Evolutionary conservation across 306 rosid species (phyloP).

Genomic region (Mucuna pruriens): DNA sequence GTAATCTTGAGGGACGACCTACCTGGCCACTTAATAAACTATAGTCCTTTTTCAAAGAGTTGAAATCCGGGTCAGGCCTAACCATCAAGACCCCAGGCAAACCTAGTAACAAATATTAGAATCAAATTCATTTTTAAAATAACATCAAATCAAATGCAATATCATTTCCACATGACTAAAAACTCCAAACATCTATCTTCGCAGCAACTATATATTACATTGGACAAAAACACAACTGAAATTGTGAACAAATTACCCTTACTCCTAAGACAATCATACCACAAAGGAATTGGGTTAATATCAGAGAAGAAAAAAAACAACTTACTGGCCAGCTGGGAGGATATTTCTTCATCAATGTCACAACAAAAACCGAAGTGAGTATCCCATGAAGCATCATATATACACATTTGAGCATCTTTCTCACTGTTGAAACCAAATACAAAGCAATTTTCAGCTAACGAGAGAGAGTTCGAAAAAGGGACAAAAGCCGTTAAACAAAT

Average conservation of each 20-base stretch:
- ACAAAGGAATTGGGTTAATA: constrained; percentile 29
- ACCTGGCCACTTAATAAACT: constrained; percentile 45
- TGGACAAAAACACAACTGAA: neutral
- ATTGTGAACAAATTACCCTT: neutral
- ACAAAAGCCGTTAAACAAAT: constrained; percentile 1
- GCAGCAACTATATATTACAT: neutral
- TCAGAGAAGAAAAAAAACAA: constrained; percentile 2
- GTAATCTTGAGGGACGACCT: constrained; percentile 25
- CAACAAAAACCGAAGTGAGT: constrained; percentile 76
- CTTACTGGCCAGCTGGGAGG: constrained; percentile 68
- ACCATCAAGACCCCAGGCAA: constrained; percentile 64
- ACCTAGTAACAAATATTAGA: constrained; percentile 52
- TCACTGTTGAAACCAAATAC: constrained; percentile 56
- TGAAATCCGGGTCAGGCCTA: constrained; percentile 62
- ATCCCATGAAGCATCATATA: constrained; percentile 78
- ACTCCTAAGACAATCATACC: constrained; percentile 3
- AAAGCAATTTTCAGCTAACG: constrained; percentile 27
- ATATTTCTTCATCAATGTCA: constrained; percentile 68
- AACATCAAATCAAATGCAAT: neutral
- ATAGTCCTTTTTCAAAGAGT: constrained; percentile 58
- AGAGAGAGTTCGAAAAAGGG: neutral
- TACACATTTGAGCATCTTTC: constrained; percentile 80
- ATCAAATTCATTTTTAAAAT: neutral
- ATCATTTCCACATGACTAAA: constrained; percentile 21
- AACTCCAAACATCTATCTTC: neutral